Evolutionary conservation across 2,329 filamentous ascomycete species (phyloP).

Genomic region (Coniochaeta sp.): DNA sequence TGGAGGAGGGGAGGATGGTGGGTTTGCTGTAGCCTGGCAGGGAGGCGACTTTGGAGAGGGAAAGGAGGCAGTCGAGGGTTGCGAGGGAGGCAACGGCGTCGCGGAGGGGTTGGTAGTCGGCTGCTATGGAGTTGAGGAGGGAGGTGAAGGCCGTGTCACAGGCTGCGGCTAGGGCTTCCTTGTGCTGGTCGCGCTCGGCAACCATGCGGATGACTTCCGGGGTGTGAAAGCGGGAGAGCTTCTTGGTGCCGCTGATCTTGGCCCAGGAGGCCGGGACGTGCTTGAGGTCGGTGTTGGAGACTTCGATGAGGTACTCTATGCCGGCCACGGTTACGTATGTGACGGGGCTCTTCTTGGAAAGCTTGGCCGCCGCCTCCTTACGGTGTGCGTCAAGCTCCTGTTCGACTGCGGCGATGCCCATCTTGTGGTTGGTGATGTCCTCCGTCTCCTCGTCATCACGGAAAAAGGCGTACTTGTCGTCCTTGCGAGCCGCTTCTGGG

Average conservation of each 20-base stretch:
- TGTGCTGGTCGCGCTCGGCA: conserved; percentile 86
- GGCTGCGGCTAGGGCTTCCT: conserved; percentile 84
- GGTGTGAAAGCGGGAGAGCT: conserved; percentile 86
- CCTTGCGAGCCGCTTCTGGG: conserved; percentile 67
- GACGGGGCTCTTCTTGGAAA: conserved; percentile 63
- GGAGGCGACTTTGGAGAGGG: conserved; percentile 73
- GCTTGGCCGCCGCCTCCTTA: conserved; percentile 58
- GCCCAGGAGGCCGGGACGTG: conserved; percentile 89
- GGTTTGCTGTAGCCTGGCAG: conserved; percentile 87
- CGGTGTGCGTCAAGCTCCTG: conserved; percentile 79
- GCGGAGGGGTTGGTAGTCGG: conserved; percentile 83
- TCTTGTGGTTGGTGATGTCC: conserved; percentile 79
- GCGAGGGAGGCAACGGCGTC: conserved; percentile 83
- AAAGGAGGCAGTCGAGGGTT: conserved; percentile 82
- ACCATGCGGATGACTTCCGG: conserved; percentile 80
- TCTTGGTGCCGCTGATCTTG: conserved; percentile 93
- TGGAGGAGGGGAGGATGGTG: conserved; percentile 51
- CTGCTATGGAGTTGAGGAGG: conserved; percentile 66
- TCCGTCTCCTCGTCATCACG: conserved; percentile 82
- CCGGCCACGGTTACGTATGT: conserved; percentile 79
- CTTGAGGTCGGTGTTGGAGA: conserved; percentile 75
- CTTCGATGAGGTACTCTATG: conserved; percentile 92
- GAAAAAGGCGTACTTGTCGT: conserved; percentile 95
- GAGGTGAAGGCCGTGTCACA: conserved; percentile 76
- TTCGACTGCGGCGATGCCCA: conserved; percentile 87